Percentiles rank a stretch among this genome's conserved stretches.
phyloP scores from a whole-genome alignment of 805 yeast species.

The Starmerella stigmatis region DNA sequence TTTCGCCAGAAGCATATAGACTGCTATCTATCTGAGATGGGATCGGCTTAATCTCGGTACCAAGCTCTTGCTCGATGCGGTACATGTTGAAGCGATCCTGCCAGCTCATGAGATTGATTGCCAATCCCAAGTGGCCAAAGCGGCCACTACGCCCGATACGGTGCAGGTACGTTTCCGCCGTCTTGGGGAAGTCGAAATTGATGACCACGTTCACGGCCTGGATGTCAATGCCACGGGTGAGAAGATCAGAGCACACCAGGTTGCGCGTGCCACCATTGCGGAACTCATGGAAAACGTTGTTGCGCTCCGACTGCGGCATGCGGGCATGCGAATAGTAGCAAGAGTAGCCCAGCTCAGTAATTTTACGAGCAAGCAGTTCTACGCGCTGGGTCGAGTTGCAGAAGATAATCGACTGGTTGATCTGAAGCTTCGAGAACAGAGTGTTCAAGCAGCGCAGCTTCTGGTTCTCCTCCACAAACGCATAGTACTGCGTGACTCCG shows the following conservation, averaged over 20 bases:
- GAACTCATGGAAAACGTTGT: slow-evolving; percentile 96
- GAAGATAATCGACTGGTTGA: slow-evolving; percentile 92
- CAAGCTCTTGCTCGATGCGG: slow-evolving; percentile 92
- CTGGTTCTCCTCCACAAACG: slow-evolving; percentile 95
- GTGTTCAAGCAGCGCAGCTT: slow-evolving; percentile 94
- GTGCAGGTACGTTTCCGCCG: slow-evolving; percentile 93
- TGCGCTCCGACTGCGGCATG: slow-evolving; percentile 96
- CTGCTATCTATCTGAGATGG: slow-evolving; percentile 86
- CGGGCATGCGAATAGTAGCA: slow-evolving; percentile 95
- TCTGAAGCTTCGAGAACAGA: slow-evolving; percentile 82
- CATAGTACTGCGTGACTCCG: slow-evolving; percentile 95
- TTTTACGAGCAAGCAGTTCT: slow-evolving; percentile 87
- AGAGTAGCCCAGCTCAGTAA: slow-evolving; percentile 91
- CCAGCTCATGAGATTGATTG: slow-evolving; percentile 94
- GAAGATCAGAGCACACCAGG: slow-evolving; percentile 88
- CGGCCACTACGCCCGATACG: slow-evolving; percentile 99
- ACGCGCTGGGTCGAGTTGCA: slow-evolving; percentile 96
- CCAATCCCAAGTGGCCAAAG: slow-evolving; percentile 96
- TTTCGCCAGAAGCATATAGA: slow-evolving; percentile 73
- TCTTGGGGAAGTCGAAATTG: slow-evolving; percentile 96
- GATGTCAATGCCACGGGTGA: slow-evolving; percentile 97
- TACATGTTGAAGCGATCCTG: slow-evolving; percentile 87
- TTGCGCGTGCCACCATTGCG: slow-evolving; percentile 97
- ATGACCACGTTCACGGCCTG: slow-evolving; percentile 98
- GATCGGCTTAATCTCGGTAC: slow-evolving; percentile 93